Conservation (phyloP, 169 alveolate genomes). For the Perkinsus olseni region DNA sequence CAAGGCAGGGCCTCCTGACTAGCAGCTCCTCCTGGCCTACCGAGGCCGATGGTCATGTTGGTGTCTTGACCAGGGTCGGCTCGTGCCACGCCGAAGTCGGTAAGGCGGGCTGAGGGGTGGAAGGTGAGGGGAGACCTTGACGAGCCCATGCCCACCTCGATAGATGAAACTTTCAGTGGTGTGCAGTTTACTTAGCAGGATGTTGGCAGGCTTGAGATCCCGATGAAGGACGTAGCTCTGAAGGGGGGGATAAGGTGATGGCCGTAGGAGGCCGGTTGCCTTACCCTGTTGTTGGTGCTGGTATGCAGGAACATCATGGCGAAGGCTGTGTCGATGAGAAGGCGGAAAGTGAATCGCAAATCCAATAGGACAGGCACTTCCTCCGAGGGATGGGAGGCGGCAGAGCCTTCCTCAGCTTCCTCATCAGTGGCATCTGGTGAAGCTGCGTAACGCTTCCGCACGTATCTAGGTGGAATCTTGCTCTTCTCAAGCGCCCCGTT, state of each 20-base stretch:
- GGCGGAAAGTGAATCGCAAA: not conserved
- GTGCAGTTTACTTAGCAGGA: slow-evolving; percentile 5
- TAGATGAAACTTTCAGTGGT: not conserved
- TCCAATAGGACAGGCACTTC: not conserved
- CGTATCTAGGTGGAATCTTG: too few relatives aligned
- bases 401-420: too few relatives aligned
- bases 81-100: not conserved
- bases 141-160: not conserved
- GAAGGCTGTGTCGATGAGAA: not conserved
- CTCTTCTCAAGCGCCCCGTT: too few relatives aligned
- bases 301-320: not conserved
- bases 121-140: not conserved
- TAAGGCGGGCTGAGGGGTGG: not conserved
- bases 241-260: slow-evolving; percentile 16
- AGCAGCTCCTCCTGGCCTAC: not conserved
- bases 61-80: not conserved
- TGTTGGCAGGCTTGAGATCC: slow-evolving; percentile 32
- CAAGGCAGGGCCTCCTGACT: too few relatives aligned
- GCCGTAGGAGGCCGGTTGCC: not conserved
- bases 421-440: not conserved
- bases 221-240: slow-evolving; percentile 30
- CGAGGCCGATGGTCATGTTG: not conserved
- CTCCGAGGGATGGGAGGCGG: too few relatives aligned
- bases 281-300: not conserved
- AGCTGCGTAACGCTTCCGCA: not conserved